Percentiles rank a stretch among this genome's conserved stretches.
phyloP scores from a whole-genome alignment of 1,139 yeast species.

The Hemisphaericaspora lyxosophila region DNA sequence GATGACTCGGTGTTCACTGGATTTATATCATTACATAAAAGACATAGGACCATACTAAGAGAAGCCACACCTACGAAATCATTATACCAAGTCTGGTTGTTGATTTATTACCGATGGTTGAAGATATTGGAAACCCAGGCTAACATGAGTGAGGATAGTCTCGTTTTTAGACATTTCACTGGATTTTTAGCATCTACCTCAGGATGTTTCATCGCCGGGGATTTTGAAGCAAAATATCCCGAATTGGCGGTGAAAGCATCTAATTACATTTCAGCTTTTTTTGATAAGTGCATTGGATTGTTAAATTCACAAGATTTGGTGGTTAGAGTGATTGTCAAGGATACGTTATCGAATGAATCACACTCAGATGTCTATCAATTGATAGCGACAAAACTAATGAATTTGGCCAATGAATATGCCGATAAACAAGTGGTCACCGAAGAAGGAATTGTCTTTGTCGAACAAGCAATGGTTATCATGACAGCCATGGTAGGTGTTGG shows the following conservation, averaged over 20 bases:
- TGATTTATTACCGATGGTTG: conserved; percentile 59
- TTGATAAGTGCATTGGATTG: conserved; percentile 51
- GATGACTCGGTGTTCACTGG: conserved; percentile 70
- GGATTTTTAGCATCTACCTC: conserved; percentile 62
- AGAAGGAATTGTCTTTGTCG: conserved; percentile 37
- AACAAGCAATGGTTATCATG: conserved; percentile 39
- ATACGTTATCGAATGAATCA: conserved; percentile 46
- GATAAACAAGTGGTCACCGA: conserved; percentile 28
- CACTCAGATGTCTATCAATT: conserved; percentile 44
- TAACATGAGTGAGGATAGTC: conserved; percentile 30
- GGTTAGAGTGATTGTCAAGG: conserved; percentile 47
- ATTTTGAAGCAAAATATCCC: conserved; percentile 23
- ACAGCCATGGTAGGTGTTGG: conserved; percentile 37
- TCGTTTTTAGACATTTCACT: conserved; percentile 58
- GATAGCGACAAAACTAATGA: conserved; percentile 33
- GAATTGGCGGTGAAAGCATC: conserved; percentile 28
- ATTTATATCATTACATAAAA: conserved; percentile 72
- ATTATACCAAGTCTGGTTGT: conserved; percentile 59
- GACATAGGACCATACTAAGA: conserved; percentile 55
- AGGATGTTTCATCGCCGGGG: conserved; percentile 49
- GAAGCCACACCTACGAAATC: conserved; percentile 62
- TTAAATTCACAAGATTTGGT: conserved; percentile 52
- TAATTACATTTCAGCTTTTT: conserved; percentile 40
- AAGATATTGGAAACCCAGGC: conserved; percentile 27
- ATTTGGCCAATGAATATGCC: conserved; percentile 24